phyloP scores from a whole-genome alignment of 2,329 filamentous ascomycete species.

The Alternaria rosae region DNA sequence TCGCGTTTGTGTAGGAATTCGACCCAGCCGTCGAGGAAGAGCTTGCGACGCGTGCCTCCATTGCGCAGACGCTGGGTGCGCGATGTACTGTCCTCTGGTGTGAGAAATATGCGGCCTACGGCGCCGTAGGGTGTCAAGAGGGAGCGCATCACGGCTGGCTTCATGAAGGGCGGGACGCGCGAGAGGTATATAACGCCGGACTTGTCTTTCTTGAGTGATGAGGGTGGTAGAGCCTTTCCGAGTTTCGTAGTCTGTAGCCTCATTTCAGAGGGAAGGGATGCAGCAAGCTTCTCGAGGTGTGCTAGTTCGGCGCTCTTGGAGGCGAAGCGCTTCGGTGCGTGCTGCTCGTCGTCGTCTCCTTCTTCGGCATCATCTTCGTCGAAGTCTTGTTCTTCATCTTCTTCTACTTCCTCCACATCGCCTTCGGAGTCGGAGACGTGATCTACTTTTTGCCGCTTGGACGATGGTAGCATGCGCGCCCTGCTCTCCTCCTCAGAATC shows the following conservation, averaged over 20 bases:
- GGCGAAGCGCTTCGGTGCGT: slow-evolving; percentile 29
- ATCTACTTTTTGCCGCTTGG: slow-evolving; percentile 70
- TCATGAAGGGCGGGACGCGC: slow-evolving; percentile 88
- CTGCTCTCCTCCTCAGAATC: slow-evolving; percentile 74
- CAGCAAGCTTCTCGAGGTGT: slow-evolving; percentile 42
- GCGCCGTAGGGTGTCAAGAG: slow-evolving; percentile 77
- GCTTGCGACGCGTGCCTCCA: slow-evolving; percentile 83
- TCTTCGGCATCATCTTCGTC: slow-evolving; percentile 29
- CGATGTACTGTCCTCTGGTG: slow-evolving; percentile 73
- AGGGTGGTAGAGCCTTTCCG: slow-evolving; percentile 35
- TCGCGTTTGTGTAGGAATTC: slow-evolving; percentile 80
- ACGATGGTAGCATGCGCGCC: slow-evolving; percentile 61
- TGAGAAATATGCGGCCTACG: slow-evolving; percentile 80
- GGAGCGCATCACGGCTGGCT: slow-evolving; percentile 76
- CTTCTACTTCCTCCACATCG: slow-evolving; percentile 24
- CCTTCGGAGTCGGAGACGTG: slow-evolving; percentile 46
- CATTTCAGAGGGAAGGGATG: slow-evolving; percentile 46
- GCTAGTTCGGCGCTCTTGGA: slow-evolving; percentile 41
- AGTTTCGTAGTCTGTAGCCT: slow-evolving; percentile 38
- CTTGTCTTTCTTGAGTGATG: slow-evolving; percentile 69
- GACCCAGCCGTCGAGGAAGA: slow-evolving; percentile 86
- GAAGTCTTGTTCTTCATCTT: slow-evolving; percentile 33
- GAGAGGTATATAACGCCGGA: slow-evolving; percentile 86
- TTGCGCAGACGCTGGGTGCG: slow-evolving; percentile 72
- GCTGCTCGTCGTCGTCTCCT: slow-evolving; percentile 34